Conservation (phyloP, 2,329 filamentous ascomycete genomes). For the Periconia sp. region DNA sequence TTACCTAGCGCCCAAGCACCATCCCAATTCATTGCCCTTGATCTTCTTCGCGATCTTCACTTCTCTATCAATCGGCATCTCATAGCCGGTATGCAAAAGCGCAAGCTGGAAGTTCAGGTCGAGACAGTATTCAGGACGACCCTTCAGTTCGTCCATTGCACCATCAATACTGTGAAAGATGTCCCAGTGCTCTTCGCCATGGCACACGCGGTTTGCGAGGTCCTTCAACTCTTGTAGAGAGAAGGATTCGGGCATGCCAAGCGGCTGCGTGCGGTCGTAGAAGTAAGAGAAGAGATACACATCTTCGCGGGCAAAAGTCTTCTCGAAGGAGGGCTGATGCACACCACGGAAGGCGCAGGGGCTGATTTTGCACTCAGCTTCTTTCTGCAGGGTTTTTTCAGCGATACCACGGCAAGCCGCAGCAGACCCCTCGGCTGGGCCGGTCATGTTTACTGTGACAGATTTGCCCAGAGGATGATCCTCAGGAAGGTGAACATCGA, state of each 20-base stretch:
- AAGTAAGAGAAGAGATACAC: constrained; percentile 98
- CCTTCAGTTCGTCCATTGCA: constrained; percentile 79
- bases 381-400: constrained; percentile 90
- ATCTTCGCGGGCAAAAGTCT: constrained; percentile 91
- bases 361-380: constrained; percentile 76
- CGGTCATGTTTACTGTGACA: constrained; percentile 83
- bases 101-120: constrained; percentile 97
- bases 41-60: constrained; percentile 99
- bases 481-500: constrained; percentile 73
- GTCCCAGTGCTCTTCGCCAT: constrained; percentile 77
- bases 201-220: constrained; percentile 83
- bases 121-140: constrained; percentile 87
- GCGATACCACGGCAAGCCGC: constrained; percentile 89
- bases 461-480: constrained; percentile 69
- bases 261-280: constrained; percentile 89
- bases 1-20: constrained; percentile 96
- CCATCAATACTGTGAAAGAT: constrained; percentile 77
- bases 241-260: constrained; percentile 99
- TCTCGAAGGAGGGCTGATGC: constrained; percentile 88
- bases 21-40: constrained; percentile 93
- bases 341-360: constrained; percentile 99
- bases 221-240: constrained; percentile 89
- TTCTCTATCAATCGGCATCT: constrained; percentile 95
- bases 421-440: constrained; percentile 74
- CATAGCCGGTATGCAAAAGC: constrained; percentile 91